These are phyloP conservation scores for Lentinula edodes DNA, from an alignment of 768 basidiomycete genomes.

Conservation along the genomic window DNA sequence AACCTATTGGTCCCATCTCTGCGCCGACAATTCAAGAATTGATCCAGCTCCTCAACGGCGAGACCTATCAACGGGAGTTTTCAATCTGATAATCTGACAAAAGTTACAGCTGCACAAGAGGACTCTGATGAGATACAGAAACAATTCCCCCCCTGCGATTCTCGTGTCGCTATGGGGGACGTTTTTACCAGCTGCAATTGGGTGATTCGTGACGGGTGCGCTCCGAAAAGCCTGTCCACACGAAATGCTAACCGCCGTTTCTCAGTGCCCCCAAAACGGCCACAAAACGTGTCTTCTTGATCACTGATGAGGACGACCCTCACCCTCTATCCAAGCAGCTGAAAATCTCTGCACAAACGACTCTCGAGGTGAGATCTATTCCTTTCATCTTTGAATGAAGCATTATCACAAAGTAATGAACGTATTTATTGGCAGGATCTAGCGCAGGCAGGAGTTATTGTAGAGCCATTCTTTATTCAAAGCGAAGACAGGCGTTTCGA, in stretches of 20 bases:
- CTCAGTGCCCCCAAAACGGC: constrained; percentile 79
- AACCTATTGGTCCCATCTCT: constrained; percentile 70
- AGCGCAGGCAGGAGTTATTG: constrained; percentile 65
- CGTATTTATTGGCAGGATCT: constrained; percentile 56
- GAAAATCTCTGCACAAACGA: constrained; percentile 65
- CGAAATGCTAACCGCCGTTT: neutral
- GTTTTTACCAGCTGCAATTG: constrained; percentile 89
- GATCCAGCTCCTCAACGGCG: constrained; percentile 74
- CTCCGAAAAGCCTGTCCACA: neutral
- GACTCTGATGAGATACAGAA: constrained; percentile 51
- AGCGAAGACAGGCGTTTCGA: constrained; percentile 65
- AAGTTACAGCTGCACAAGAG: constrained; percentile 52
- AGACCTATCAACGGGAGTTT: constrained; percentile 12
- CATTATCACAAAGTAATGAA: neutral
- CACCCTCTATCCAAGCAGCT: constrained; percentile 56
- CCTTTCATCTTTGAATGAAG: neutral
- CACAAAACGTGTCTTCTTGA: constrained; percentile 87
- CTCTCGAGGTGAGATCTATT: constrained; percentile 47
- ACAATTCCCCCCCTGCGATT: constrained; percentile 60
- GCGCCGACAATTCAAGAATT: constrained; percentile 80
- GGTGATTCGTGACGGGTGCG: constrained; percentile 81
- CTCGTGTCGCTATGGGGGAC: constrained; percentile 75
- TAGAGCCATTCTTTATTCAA: constrained; percentile 90
- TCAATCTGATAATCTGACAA: constrained; percentile 4
- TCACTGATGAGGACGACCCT: constrained; percentile 88